Percentiles rank a stretch among this genome's conserved stretches.
phyloP scores from a whole-genome alignment of 345 rosid species.

The Salix caprea region DNA sequence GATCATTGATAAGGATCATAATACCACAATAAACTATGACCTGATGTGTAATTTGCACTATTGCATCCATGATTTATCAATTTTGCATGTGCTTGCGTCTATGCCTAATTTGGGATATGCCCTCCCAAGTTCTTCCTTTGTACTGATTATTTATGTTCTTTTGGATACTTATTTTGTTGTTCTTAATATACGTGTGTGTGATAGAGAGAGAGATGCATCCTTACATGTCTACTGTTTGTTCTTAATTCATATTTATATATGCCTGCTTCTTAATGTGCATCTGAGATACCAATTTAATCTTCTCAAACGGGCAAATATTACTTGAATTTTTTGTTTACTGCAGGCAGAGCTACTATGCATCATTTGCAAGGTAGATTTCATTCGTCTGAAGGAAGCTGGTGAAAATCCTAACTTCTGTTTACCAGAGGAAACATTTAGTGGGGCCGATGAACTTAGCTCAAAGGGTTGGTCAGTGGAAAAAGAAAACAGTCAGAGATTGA shows the following conservation, averaged over 20 bases:
- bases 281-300: background rate
- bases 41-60: background rate
- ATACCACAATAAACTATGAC: background rate
- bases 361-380: slow-evolving; percentile 56
- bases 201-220: no score
- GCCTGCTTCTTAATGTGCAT: background rate
- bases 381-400: slow-evolving; percentile 43
- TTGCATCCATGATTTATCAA: background rate
- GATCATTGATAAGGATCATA: background rate
- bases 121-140: background rate
- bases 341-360: slow-evolving; percentile 63
- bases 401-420: slow-evolving; percentile 41
- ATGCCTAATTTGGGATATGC: background rate
- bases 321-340: slow-evolving; percentile 17
- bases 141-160: background rate
- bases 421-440: slow-evolving; percentile 28
- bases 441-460: slow-evolving; percentile 10
- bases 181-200: background rate
- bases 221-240: background rate
- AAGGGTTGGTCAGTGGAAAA: slow-evolving; percentile 25
- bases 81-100: background rate
- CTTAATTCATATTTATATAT: background rate
- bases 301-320: background rate
- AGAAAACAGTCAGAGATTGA: slow-evolving; percentile 40
- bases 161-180: background rate